A percentile compares a stretch with the other conserved stretches of the same genome.
Evolutionary conservation across 371 early-diverging fungal species (phyloP).

Genomic region (Syncephalastrum racemosum): DNA sequence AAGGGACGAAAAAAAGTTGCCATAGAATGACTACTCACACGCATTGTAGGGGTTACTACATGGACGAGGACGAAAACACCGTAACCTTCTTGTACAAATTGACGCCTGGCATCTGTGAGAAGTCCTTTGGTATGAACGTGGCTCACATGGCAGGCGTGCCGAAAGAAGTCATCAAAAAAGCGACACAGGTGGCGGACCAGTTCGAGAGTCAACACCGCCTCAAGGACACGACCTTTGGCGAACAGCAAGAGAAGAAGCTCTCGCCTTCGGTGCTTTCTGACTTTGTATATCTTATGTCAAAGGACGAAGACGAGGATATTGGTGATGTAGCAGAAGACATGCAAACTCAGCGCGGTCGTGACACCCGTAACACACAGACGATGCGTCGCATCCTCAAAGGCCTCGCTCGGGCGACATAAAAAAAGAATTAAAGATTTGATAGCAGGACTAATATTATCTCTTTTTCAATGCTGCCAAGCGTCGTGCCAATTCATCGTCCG

Average conservation of each 20-base stretch:
- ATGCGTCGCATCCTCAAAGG: slow-evolving; percentile 20
- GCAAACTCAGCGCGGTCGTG: slow-evolving; percentile 15
- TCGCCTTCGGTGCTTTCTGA: slow-evolving; percentile 26
- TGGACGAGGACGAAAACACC: slow-evolving; percentile 79
- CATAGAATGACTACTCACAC: background rate
- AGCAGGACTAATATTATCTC: too few species aligned
- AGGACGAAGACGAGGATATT: slow-evolving; percentile 12
- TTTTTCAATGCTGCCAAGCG: too few species aligned
- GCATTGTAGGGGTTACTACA: slow-evolving; percentile 69
- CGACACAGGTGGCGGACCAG: slow-evolving; percentile 66
- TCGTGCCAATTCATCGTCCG: too few species aligned
- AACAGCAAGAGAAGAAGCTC: slow-evolving; percentile 7
- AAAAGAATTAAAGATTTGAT: too few species aligned
- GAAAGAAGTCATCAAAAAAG: slow-evolving; percentile 52
- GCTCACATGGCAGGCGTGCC: slow-evolving; percentile 98
- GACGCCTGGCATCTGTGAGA: slow-evolving; percentile 77
- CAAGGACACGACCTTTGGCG: slow-evolving; percentile 34
- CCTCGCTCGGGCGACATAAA: too few species aligned
- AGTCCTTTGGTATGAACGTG: slow-evolving; percentile 89
- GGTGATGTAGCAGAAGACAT: slow-evolving; percentile 25
- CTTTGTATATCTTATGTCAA: slow-evolving; percentile 26
- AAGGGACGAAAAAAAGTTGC: slow-evolving; percentile 13
- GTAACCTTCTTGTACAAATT: slow-evolving; percentile 98
- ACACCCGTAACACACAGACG: slow-evolving; percentile 17
- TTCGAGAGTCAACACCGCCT: slow-evolving; percentile 61